Conservation (phyloP, 1,284 basidiomycete species). For the Crucibulum parvulum region DNA sequence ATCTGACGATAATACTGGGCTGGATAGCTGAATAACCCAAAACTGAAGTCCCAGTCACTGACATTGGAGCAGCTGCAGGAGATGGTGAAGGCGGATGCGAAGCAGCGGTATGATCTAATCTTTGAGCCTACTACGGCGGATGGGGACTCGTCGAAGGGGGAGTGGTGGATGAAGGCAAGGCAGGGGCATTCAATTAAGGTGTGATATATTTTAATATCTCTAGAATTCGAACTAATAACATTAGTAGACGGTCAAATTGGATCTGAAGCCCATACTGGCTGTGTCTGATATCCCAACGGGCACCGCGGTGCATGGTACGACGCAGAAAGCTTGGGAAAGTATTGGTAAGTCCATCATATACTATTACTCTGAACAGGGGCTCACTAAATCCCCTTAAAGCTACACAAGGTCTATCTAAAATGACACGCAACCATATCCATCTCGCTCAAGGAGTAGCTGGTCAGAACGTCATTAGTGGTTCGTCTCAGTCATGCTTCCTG, state of each 20-base stretch:
- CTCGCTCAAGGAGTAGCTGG: slow-evolving; percentile 77
- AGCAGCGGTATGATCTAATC: slow-evolving; percentile 79
- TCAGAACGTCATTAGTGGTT: slow-evolving; percentile 77
- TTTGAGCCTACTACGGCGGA: slow-evolving; percentile 65
- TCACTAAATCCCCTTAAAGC: slow-evolving; percentile 42
- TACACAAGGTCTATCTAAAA: slow-evolving; percentile 79
- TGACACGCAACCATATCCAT: slow-evolving; percentile 90
- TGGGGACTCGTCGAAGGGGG: slow-evolving; percentile 26
- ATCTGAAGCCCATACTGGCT: slow-evolving; percentile 68
- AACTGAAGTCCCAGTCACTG: slow-evolving; percentile 36
- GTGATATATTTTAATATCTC: slow-evolving; percentile 12
- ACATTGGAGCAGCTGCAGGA: slow-evolving; percentile 67
- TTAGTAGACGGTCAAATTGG: slow-evolving; percentile 66
- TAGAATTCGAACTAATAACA: neutral
- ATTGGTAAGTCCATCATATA: slow-evolving; percentile 60
- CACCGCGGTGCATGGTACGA: slow-evolving; percentile 84
- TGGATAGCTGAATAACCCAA: slow-evolving; percentile 6
- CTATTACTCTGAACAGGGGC: neutral
- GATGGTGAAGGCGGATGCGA: slow-evolving; percentile 79
- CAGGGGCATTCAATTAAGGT: slow-evolving; percentile 93
- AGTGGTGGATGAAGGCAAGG: slow-evolving; percentile 91
- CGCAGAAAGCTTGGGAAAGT: slow-evolving; percentile 66
- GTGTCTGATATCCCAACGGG: slow-evolving; percentile 65
- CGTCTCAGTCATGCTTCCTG: slow-evolving; percentile 19
- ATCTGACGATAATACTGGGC: neutral